Base-by-base conservation (phyloP, 805 yeast species). In the Yamadazyma sp. region DNA sequence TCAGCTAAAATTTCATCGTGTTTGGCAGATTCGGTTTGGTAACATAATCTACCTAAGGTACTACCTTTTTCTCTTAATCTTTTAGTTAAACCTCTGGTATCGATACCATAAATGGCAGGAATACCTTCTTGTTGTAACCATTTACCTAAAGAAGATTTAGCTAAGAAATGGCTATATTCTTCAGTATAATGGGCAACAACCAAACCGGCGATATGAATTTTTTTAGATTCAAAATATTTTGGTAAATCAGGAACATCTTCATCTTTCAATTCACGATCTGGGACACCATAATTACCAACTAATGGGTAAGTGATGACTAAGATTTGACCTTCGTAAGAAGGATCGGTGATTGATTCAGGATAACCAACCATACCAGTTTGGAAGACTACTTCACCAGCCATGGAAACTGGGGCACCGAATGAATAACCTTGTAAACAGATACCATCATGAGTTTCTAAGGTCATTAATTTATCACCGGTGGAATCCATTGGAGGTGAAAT, bases 341-440 rank as follows among this genome's bases (percentile, higher is more conserved):
- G 98, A 66, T 93, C 98, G 26, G 98, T 88, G 62, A 93, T 78
- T 35, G 97, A 81, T 66, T 93, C 98, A 27, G 98, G 98, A 62
- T 93, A 93, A 44, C 98, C 98, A 50, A 93, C 98, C 96, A 93
- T 89, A 72, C 98, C 98, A 45, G 98, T 93, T 68, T 94, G 98
- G 79, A 93, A 93, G 42, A 93, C 98, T 53, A 94, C 78, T 70
- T 93, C 98, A 75, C 98, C 98, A 38, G 98, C 94, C 38, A 80
- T 78, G 17, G 95, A 62, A 42, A 73, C 78, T 44, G 82, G 82
- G 37, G 98, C 96, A 73, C 98, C 98, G 55, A 93, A 93, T 14
- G 98, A 91, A 70, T 84, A 87, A 67, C 98, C 98, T 66, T 87
- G 93, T 51, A 91, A 74, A 39, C 81, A 77, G 45, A 79, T 63